Percentiles rank a stretch among this genome's conserved stretches.
Evolutionary conservation across 495 filamentous ascomycete species (phyloP).

Genomic region (Aspergillus wentii): DNA sequence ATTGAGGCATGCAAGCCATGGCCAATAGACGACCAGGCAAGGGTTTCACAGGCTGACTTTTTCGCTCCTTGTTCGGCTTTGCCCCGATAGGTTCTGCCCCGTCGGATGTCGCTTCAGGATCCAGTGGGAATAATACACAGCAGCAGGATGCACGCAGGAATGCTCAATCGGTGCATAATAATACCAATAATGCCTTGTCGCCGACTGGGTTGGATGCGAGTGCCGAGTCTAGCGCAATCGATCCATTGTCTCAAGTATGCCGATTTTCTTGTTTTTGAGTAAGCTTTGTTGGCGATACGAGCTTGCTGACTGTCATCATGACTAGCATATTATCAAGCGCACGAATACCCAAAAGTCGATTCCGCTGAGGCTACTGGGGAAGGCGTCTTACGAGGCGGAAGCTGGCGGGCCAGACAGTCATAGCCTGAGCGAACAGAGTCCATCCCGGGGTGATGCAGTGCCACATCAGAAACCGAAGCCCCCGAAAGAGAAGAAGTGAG

Average conservation of each 20-base stretch:
- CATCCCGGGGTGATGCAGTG: conserved; percentile 33
- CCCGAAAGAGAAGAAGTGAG: conserved; percentile 66
- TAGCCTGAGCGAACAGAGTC: conserved; percentile 28
- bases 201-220: conserved; percentile 26
- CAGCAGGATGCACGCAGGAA: conserved; percentile 26
- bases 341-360: conserved; percentile 72
- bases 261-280: too few relatives aligned
- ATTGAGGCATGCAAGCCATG: too few relatives aligned
- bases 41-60: too few relatives aligned
- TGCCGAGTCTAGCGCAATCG: conserved; percentile 42
- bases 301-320: conserved; percentile 1
- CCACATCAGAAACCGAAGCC: conserved; percentile 36
- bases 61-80: too few relatives aligned
- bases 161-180: conserved; percentile 11
- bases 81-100: conserved; percentile 20
- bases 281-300: conserved; percentile 11
- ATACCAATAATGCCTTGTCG: conserved; percentile 15
- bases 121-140: conserved; percentile 26
- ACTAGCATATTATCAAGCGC: conserved; percentile 75
- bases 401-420: conserved; percentile 46
- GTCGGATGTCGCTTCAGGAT: conserved; percentile 34
- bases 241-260: conserved; percentile 54
- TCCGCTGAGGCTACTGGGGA: conserved; percentile 58
- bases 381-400: conserved; percentile 48
- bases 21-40: too few relatives aligned